A percentile compares a stretch with the other conserved stretches of the same genome.
Conservation (phyloP, 140 eudicot species). For the Ambrosia hybrid region DNA sequence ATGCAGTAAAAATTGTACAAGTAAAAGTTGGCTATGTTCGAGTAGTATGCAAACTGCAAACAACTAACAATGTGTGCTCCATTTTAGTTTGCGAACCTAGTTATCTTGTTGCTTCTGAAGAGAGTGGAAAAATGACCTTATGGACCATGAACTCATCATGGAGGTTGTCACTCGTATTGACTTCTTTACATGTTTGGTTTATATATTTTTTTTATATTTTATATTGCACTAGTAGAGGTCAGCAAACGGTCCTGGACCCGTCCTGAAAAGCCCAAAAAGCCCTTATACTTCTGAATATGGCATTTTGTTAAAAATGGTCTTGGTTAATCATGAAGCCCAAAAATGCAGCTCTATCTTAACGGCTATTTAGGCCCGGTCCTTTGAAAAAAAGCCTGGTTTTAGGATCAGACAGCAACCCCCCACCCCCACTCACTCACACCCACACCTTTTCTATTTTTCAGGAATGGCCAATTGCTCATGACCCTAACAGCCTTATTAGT, state of each 20-base stretch:
- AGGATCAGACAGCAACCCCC: too few relatives aligned
- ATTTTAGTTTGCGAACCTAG: constrained; percentile 81
- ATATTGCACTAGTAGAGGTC: background rate
- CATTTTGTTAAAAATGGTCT: too few relatives aligned
- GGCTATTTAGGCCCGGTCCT: too few relatives aligned
- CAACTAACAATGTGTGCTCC: constrained; percentile 47
- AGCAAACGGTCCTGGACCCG: background rate
- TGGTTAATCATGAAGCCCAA: too few relatives aligned
- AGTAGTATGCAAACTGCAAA: constrained; percentile 53
- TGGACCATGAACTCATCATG: constrained; percentile 92
- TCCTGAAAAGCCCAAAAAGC: background rate
- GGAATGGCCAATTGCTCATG: too few relatives aligned
- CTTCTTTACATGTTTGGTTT: constrained; percentile 18
- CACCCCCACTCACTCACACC: too few relatives aligned
- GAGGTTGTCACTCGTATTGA: constrained; percentile 53
- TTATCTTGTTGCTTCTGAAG: constrained; percentile 75
- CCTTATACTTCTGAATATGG: background rate
- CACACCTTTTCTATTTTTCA: too few relatives aligned
- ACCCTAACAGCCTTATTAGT: too few relatives aligned
- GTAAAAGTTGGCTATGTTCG: constrained; percentile 69
- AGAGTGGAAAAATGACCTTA: constrained; percentile 69
- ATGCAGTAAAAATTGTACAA: constrained; percentile 81
- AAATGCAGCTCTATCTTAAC: too few relatives aligned
- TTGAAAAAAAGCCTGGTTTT: too few relatives aligned
- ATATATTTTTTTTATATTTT: constrained; percentile 14